Evolutionary conservation across 768 basidiomycete species (phyloP), one percentile per base, ranked within the genome.

Genomic region (Tricholoma sp.): DNA sequence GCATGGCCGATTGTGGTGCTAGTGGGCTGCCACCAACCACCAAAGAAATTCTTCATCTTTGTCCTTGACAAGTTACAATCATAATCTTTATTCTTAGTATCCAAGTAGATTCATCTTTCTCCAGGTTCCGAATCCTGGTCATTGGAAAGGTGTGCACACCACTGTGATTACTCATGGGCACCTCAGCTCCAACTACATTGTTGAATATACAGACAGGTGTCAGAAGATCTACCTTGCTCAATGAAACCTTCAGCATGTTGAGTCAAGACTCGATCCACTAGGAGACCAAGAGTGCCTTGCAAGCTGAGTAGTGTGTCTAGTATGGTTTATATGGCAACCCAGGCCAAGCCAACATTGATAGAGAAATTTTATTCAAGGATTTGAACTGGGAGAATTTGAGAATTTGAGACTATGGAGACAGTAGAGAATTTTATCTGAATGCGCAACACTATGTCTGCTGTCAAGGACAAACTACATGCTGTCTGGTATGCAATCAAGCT

Each of bases 221-320:
- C 2, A 69, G 71, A 12, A 71, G 70, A 55, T 68, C 71, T 10
- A 59, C 61, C 3, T 46, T 72, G 12, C 67, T 71, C 54, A 70
- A 70, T 24, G 57, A 60, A 32, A 59, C 66, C 3, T 72, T 72
- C 41, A 61, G 64, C 0, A 68, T 72, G 29, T 34, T 63, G 6
- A 59, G 61, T 19, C 66, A 64, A 16, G 59, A 37, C 21, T 29
- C 10, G 9, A 24, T 11, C n/a, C 54, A 46, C 4, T 34, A 29
- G 18, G 19, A 29, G 1, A 57, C 0, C 41, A 9, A 3, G 34
- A 4, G n/a, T 18, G 18, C n/a, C 19, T 47, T 24, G 8, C 27
- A 19, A 27, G n/a, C 34, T 54, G 14, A 51, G n/a, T 5, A 24
- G 16, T 3, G 14, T 9, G 34, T 32, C 2, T 21, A 68, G 67